Conservation (phyloP, 345 rosid species). For the Eucalyptus polyanthemos region DNA sequence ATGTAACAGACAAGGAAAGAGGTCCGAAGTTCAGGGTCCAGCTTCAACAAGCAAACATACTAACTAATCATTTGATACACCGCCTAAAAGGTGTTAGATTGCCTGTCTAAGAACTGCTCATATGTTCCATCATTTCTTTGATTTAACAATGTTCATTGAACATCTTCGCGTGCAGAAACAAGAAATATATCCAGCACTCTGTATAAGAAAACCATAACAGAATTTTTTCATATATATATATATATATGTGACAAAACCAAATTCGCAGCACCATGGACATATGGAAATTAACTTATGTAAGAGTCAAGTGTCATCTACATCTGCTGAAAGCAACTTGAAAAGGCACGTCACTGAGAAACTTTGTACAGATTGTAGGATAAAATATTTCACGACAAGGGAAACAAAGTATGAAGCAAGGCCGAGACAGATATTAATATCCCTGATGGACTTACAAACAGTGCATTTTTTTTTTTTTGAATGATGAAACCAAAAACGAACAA, state of each 20-base stretch:
- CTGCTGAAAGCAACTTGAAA: background rate
- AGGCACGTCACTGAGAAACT: background rate
- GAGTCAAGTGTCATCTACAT: background rate
- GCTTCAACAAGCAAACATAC: background rate
- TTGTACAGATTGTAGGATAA: background rate
- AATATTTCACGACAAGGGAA: background rate
- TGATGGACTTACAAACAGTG: background rate
- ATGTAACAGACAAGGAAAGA: background rate
- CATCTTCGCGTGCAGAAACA: background rate
- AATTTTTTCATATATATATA: background rate
- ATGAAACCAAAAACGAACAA: background rate
- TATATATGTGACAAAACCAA: background rate
- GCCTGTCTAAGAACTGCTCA: background rate
- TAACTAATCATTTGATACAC: background rate
- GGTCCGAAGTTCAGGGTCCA: background rate
- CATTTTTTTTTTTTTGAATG: background rate
- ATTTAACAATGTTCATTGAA: background rate
- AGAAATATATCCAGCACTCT: background rate
- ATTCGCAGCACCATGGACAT: background rate
- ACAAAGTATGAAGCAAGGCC: background rate
- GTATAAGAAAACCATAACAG: background rate
- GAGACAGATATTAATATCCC: background rate
- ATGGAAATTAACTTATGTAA: background rate
- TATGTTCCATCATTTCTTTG: background rate
- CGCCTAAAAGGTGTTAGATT: background rate